These are phyloP conservation scores for Grifola frondosa DNA, from an alignment of 1,284 basidiomycete genomes.

Conservation along the genomic window DNA sequence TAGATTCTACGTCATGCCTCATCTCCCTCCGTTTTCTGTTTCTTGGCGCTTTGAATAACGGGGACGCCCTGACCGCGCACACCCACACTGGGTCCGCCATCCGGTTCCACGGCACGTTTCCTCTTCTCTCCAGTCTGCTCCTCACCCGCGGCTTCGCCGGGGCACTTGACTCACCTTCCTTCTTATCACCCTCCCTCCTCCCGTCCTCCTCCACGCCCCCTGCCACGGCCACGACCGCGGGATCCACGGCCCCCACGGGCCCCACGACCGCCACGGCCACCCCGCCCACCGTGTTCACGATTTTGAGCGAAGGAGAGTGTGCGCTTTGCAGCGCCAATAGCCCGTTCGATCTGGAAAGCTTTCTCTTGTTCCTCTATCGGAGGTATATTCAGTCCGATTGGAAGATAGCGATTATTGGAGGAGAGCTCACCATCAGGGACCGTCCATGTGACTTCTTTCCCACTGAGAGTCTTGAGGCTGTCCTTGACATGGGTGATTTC, in stretches of 20 bases:
- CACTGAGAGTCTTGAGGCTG: slow-evolving; percentile 59
- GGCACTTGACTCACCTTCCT: slow-evolving; percentile 22
- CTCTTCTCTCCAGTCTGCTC: slow-evolving; percentile 63
- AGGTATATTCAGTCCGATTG: slow-evolving; percentile 5
- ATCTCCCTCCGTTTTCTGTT: slow-evolving; percentile 52
- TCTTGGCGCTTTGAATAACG: slow-evolving; percentile 53
- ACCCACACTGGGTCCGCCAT: slow-evolving; percentile 67
- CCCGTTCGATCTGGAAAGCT: slow-evolving; percentile 69
- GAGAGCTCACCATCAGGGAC: slow-evolving; percentile 52
- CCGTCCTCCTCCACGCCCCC: slow-evolving; percentile 32
- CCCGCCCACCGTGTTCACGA: slow-evolving; percentile 38
- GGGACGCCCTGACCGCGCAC: slow-evolving; percentile 62
- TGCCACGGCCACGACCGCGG: slow-evolving; percentile 43
- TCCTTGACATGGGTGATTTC: slow-evolving; percentile 65
- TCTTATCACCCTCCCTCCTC: slow-evolving; percentile 28
- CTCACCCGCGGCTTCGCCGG: slow-evolving; percentile 25
- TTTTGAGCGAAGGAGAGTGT: slow-evolving; percentile 30
- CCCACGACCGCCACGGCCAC: slow-evolving; percentile 40
- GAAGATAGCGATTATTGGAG: slow-evolving; percentile 4
- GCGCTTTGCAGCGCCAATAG: slow-evolving; percentile 60
- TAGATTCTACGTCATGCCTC: no score
- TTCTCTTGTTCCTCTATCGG: slow-evolving; percentile 60
- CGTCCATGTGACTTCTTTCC: slow-evolving; percentile 60
- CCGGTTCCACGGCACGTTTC: slow-evolving; percentile 72
- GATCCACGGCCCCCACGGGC: slow-evolving; percentile 46